phyloP scores from a whole-genome alignment of 2,329 filamentous ascomycete species.

The Kalaharituber pfeilii region DNA sequence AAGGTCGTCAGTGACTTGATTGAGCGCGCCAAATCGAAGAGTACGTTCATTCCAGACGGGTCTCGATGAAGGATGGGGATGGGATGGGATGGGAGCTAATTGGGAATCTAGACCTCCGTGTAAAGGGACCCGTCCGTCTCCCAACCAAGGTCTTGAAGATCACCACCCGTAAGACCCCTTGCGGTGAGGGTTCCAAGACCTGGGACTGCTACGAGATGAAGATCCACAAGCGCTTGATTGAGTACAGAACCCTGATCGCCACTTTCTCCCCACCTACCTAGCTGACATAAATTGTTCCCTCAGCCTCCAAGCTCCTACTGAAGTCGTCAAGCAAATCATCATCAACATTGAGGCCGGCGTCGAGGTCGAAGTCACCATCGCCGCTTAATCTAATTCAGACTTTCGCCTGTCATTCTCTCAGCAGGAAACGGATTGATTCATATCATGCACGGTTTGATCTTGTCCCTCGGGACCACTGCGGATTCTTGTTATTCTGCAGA shows the following conservation, averaged over 20 bases:
- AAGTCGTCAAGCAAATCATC: slow-evolving; percentile 93
- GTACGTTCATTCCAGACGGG: not conserved
- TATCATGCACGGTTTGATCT: no score
- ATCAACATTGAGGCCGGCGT: slow-evolving; percentile 91
- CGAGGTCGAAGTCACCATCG: slow-evolving; percentile 85
- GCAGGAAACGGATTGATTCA: no score
- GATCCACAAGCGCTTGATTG: slow-evolving; percentile 97
- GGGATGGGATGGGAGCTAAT: not conserved
- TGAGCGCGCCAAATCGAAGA: slow-evolving; percentile 96
- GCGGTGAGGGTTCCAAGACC: slow-evolving; percentile 99
- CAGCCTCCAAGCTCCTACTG: slow-evolving; percentile 85
- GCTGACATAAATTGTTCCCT: not conserved
- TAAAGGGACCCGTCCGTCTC: slow-evolving; percentile 95
- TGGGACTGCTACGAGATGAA: slow-evolving; percentile 99
- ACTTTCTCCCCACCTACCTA: slow-evolving; percentile 20
- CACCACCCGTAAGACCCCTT: slow-evolving; percentile 97
- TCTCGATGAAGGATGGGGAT: not conserved
- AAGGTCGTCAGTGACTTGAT: slow-evolving; percentile 97
- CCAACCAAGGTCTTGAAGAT: slow-evolving; percentile 95
- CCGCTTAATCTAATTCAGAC: no score
- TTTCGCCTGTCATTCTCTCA: no score
- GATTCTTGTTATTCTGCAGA: no score
- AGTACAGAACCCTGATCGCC: slow-evolving; percentile 40
- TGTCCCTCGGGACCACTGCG: no score
- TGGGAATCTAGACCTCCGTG: slow-evolving; percentile 46